phyloP scores from a whole-genome alignment of 805 yeast genomes.

The Kregervanrija fluxuum region DNA sequence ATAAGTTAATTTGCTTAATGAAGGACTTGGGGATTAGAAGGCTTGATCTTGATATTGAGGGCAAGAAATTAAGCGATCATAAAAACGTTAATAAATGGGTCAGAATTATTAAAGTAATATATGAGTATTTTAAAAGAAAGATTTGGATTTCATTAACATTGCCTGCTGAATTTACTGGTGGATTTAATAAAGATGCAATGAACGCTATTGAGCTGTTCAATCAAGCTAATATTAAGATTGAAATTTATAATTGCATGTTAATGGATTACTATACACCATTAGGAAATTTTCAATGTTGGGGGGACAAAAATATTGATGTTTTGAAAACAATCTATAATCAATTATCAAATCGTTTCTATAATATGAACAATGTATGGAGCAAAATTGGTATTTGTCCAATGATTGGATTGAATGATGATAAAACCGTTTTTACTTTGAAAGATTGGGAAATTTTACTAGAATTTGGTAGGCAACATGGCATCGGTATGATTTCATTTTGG shows the following conservation, averaged over 20 bases:
- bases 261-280: conserved; percentile 28
- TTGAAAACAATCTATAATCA: conserved; percentile 13
- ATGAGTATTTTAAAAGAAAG: not conserved
- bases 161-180: conserved; percentile 23
- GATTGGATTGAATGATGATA: conserved; percentile 29
- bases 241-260: conserved; percentile 21
- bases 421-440: conserved; percentile 13
- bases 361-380: conserved; percentile 14
- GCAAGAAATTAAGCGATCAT: conserved; percentile 10
- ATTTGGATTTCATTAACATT: conserved; percentile 19
- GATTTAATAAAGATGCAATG: conserved; percentile 13
- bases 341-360: conserved; percentile 2
- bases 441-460: conserved; percentile 20
- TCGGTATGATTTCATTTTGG: conserved; percentile 26
- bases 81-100: conserved; percentile 9
- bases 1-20: conserved; percentile 12
- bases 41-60: conserved; percentile 28
- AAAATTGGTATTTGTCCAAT: conserved; percentile 27
- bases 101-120: conserved; percentile 1
- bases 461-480: conserved; percentile 11
- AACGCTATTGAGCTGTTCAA: conserved; percentile 12
- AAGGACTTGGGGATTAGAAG: conserved; percentile 10
- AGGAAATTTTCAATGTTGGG: conserved; percentile 19
- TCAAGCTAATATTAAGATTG: conserved; percentile 7
- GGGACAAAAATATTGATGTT: conserved; percentile 21